Evolutionary conservation across 345 rosid species (phyloP).

Genomic region (Gossypium rotundifolium): DNA sequence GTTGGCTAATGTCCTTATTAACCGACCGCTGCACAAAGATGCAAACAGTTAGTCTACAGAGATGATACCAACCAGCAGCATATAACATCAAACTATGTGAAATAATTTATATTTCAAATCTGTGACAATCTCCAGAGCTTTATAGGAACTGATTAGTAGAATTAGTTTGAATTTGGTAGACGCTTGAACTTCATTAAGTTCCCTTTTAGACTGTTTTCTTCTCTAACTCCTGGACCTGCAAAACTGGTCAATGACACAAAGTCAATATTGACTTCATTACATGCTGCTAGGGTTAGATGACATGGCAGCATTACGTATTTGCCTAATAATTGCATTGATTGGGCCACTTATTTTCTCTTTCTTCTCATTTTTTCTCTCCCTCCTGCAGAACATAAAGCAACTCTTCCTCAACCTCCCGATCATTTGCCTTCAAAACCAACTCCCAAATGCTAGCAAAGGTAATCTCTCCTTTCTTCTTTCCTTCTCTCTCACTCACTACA

Average conservation of each 20-base stretch:
- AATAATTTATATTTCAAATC: not conserved
- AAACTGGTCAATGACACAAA: not conserved
- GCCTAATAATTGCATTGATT: not conserved
- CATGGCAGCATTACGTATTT: not conserved
- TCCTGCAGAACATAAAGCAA: not conserved
- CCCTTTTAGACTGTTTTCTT: not conserved
- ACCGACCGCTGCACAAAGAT: conserved; percentile 56
- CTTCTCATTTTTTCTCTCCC: not conserved
- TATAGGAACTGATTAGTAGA: not conserved
- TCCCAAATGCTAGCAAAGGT: not conserved
- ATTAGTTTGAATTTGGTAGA: not conserved
- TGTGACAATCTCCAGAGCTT: not conserved
- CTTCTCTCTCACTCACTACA: not conserved
- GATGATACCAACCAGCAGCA: not conserved
- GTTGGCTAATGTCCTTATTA: conserved; percentile 48
- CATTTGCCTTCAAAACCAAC: not conserved
- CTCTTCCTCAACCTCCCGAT: not conserved
- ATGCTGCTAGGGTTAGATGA: not conserved
- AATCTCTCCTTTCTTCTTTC: not conserved
- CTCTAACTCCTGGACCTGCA: not conserved
- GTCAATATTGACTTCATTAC: not conserved
- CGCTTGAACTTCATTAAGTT: not conserved
- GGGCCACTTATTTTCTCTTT: not conserved
- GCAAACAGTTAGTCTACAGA: not conserved
- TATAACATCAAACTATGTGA: not conserved